A percentile compares a stretch with the other conserved stretches of the same genome.
Evolutionary conservation across 1,284 basidiomycete species (phyloP).

Genomic region (Gymnopus androsaceus): DNA sequence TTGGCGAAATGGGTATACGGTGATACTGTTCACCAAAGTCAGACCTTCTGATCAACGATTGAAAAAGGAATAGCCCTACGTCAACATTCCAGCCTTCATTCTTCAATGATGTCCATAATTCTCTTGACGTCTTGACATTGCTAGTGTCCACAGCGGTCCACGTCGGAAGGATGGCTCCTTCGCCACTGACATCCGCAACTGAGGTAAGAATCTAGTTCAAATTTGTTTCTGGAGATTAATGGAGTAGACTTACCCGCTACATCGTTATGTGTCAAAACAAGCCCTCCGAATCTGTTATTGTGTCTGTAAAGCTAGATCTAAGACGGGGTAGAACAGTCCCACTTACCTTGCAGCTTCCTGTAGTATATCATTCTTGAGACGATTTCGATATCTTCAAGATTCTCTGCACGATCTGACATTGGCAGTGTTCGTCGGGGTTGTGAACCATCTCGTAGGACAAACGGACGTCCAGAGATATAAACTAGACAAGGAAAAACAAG

Average conservation of each 20-base stretch:
- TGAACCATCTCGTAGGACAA: constrained; percentile 92
- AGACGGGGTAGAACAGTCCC: too few species aligned
- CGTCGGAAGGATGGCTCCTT: constrained; percentile 86
- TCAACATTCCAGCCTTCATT: constrained; percentile 89
- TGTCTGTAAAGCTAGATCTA: too few species aligned
- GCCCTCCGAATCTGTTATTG: constrained; percentile 74
- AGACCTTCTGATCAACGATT: neutral
- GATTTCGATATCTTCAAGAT: constrained; percentile 93
- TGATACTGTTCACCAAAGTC: constrained; percentile 16
- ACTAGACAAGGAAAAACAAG: constrained; percentile 41
- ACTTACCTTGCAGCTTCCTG: constrained; percentile 77
- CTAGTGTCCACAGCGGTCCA: constrained; percentile 91
- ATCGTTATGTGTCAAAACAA: constrained; percentile 94
- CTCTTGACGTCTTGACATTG: constrained; percentile 86
- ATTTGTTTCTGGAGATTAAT: neutral
- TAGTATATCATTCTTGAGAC: constrained; percentile 93
- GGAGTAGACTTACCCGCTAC: constrained; percentile 48
- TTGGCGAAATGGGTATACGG: constrained; percentile 92
- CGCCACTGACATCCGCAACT: constrained; percentile 64
- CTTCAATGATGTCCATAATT: constrained; percentile 84
- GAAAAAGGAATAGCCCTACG: constrained; percentile 43
- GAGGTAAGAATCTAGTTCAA: constrained; percentile 8
- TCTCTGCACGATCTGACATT: constrained; percentile 90
- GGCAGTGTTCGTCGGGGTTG: constrained; percentile 82
- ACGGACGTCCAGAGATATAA: constrained; percentile 93